Conservation (phyloP, 2,329 filamentous ascomycete genomes). For the Fusarium sarcochroum region DNA sequence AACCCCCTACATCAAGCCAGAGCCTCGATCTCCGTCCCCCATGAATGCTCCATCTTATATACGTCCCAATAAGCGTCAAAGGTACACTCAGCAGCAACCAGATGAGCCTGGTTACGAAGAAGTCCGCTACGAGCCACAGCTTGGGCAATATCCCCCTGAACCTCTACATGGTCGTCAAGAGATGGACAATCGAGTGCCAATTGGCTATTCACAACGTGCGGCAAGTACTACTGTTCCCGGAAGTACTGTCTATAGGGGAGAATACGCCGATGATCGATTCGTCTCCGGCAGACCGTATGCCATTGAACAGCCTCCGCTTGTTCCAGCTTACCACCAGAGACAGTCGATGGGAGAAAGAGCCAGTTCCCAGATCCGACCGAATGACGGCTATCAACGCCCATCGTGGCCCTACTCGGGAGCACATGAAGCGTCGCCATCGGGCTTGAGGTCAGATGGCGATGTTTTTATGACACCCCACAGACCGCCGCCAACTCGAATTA, state of each 20-base stretch:
- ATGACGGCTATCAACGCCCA: constrained; percentile 58
- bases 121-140: constrained; percentile 59
- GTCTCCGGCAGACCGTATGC: constrained; percentile 50
- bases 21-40: constrained; percentile 75
- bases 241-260: constrained; percentile 51
- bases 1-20: constrained; percentile 72
- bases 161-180: constrained; percentile 50
- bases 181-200: constrained; percentile 51
- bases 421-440: constrained; percentile 60
- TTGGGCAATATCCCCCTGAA: constrained; percentile 54
- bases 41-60: constrained; percentile 66
- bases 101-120: constrained; percentile 53
- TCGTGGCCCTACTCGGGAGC: constrained; percentile 62
- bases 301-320: constrained; percentile 56
- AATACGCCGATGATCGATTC: constrained; percentile 53
- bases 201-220: constrained; percentile 54
- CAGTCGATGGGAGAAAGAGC: constrained; percentile 29
- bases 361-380: constrained; percentile 58
- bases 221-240: constrained; percentile 46
- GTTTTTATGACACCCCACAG: constrained; percentile 66
- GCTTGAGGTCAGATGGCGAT: constrained; percentile 64
- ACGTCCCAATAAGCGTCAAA: constrained; percentile 70
- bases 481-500: constrained; percentile 74
- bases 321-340: constrained; percentile 53
- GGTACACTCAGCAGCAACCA: constrained; percentile 60